Base-by-base conservation (phyloP, 2,329 filamentous ascomycete genomes). In the Setomelanomma holmii region DNA sequence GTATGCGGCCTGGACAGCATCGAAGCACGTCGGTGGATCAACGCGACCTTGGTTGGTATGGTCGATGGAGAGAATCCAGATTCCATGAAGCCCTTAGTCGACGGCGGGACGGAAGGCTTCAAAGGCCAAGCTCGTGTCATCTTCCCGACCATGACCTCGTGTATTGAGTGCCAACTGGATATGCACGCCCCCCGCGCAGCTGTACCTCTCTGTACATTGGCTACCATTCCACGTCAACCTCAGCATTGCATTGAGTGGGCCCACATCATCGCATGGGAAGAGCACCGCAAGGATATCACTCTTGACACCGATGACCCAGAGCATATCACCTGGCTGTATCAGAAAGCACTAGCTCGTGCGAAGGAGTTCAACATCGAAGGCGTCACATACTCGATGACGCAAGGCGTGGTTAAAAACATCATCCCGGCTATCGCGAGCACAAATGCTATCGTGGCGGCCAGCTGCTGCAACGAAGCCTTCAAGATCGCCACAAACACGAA, bases 231-330 rank as follows among this genome's bases (percentile, higher is more conserved):
- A 8, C 89, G 95, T 12, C 95, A 99, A 72, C 95, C 95, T 1
- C 93, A 98, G 74, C 95, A 99, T 78, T 99, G 95, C 74, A 90
- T 99, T 68, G 95, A 99, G 78, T 99, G 95, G 95, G 96, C 95
- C 0, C 93, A 98, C 73, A 89, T 98, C 69, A 97, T 99, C 58
- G 95, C 95, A 35, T 99, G 95, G 95, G 92, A 96, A 56, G 85
- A 81, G 66, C 76, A 82, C 67, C 77, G 81, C 47, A 82, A 82
- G 57, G 96, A 93, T 61, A 87, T 92, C 16, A 83, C 85, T 30
- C 88, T 99, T 41, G 95, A 99, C 77, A 97, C 91, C 64, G 96
- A 99, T 74, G 91, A 99, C 67, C 90, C 96, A 35, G 91, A 96
- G 71, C 95, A 99, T 75, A 95, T 99, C 68, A 90, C 88, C n/a